Evolutionary conservation across 2,329 filamentous ascomycete genomes (phyloP), one percentile per base, ranked within the genome.

Genomic region (Phialemoniopsis sp.): DNA sequence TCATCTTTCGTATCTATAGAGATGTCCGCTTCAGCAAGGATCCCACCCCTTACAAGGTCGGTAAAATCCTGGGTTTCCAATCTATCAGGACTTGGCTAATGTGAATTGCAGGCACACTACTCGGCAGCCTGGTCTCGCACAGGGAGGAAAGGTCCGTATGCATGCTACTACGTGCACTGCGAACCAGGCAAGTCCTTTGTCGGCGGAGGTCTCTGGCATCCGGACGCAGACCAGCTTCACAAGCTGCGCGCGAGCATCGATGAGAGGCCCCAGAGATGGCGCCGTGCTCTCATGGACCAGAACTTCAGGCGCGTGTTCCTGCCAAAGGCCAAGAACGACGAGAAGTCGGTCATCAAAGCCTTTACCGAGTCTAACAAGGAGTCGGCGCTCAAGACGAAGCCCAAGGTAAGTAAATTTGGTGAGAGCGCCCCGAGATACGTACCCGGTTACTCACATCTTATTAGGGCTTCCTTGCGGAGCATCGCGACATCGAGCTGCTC

Each of bases 51-150:
- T 95, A 95, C 69, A 95, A 94, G 74, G 86, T 86, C 64, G 52
- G 69, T 40, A 36, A 39, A 26, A 8, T 15, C 46, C 42, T 45
- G 38, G n/a, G n/a, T n/a, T n/a, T n/a, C n/a, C n/a, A n/a, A n/a
- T n/a, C n/a, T 37, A 33, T 41, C 31, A 35, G 32, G 35, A 37
- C 40, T 41, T 29, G 37, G 21, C 40, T 56, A 61, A 49, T 52
- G 38, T 14, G 33, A 55, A 43, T 28, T 13, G 82, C 78, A 33
- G 48, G 30, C 87, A 39, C 80, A 90, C 63, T 95, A 90, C 62
- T 87, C 85, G 9, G 89, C 85, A 29, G 87, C 87, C 17, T 95
- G 87, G 82, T 93, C 87, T 41, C 82, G 89, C 15, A 94, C 89
- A 0, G 89, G 89, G 15, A 78, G 86, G 39, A 95, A 95, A 62